A percentile compares a stretch with the other conserved stretches of the same genome.
These are phyloP conservation scores for Wickerhamomyces bisporus DNA, from an alignment of 805 yeast genomes.

Conservation along the genomic window DNA sequence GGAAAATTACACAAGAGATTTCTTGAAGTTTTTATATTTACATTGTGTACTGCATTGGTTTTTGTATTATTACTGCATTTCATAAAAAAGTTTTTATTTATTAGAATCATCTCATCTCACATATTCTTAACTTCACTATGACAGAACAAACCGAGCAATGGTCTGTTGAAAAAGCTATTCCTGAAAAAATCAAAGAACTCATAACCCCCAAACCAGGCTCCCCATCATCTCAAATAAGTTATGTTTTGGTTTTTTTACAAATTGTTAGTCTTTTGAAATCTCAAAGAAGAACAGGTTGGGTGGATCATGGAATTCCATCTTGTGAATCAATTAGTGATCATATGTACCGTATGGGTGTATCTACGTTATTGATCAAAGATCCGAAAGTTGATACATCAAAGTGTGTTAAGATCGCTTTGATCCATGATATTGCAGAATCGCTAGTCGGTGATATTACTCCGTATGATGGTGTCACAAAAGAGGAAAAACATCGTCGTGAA, in stretches of 20 bases:
- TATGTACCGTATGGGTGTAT: conserved; percentile 90
- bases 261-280: conserved; percentile 67
- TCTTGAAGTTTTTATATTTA: no score
- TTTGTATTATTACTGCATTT: no score
- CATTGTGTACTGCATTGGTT: no score
- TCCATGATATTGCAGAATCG: conserved; percentile 93
- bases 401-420: conserved; percentile 80
- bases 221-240: conserved; percentile 29
- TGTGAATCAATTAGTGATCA: conserved; percentile 82
- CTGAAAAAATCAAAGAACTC: conserved; percentile 36
- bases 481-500: conserved; percentile 83
- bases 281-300: conserved; percentile 92
- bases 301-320: conserved; percentile 47
- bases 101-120: background rate
- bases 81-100: no score
- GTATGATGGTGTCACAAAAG: conserved; percentile 61
- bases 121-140: conserved; percentile 3
- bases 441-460: conserved; percentile 96
- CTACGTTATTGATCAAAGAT: conserved; percentile 60
- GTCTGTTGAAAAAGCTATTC: conserved; percentile 53
- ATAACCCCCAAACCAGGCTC: conserved; percentile 19
- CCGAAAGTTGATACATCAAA: conserved; percentile 52
- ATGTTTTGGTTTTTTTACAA: conserved; percentile 55
- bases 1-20: no score
- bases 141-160: conserved; percentile 30